These are phyloP conservation scores for Globisporangium takayamanum DNA, from an alignment of 352 stramenopile genomes.

Conservation along the genomic window DNA sequence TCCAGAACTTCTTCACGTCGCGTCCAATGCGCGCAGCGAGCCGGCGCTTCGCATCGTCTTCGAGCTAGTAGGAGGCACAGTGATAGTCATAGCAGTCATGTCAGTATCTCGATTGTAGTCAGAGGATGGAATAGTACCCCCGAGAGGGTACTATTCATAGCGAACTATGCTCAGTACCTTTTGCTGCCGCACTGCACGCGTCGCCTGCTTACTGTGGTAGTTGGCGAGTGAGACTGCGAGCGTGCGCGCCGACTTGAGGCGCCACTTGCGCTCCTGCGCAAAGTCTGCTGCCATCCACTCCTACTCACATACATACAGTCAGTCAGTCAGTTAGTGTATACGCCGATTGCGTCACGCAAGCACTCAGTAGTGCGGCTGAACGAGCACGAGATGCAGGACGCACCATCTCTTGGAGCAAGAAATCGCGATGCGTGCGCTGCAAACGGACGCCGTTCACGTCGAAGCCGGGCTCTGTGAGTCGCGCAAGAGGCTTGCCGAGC, in stretches of 20 bases:
- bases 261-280: conserved; percentile 83
- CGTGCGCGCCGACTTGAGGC: conserved; percentile 67
- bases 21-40: conserved; percentile 76
- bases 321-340: background rate
- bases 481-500: conserved; percentile 33
- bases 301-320: conserved; percentile 10
- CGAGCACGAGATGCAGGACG: background rate
- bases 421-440: conserved; percentile 55
- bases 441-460: conserved; percentile 35
- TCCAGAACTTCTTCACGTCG: conserved; percentile 93
- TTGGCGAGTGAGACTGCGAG: conserved; percentile 53
- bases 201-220: conserved; percentile 48
- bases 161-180: conserved; percentile 23
- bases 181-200: conserved; percentile 18
- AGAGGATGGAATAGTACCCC: background rate
- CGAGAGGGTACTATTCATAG: background rate
- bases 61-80: conserved; percentile 17
- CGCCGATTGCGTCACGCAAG: background rate
- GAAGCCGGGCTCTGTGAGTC: conserved; percentile 24
- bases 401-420: conserved; percentile 80
- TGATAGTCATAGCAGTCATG: too few relatives aligned
- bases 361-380: too few relatives aligned
- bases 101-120: background rate
- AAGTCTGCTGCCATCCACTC: conserved; percentile 94
- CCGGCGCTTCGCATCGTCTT: conserved; percentile 37